Evolutionary conservation across 208 protist species (phyloP).

Genomic region (Polymyxa betae): DNA sequence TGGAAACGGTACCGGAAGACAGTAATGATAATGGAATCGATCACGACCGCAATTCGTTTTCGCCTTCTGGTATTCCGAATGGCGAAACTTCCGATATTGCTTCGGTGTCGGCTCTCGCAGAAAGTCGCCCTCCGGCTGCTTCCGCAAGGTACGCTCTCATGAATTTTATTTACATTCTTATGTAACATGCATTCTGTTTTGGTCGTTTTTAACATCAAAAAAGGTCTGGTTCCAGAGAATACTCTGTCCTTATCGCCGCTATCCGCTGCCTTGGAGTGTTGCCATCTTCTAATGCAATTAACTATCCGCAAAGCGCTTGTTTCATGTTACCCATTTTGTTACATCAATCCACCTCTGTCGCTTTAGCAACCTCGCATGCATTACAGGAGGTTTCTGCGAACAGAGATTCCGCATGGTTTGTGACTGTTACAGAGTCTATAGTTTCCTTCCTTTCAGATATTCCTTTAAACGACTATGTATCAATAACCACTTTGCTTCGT

Average conservation of each 20-base stretch:
- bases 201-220: no score
- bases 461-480: not conserved
- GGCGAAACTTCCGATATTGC: no score
- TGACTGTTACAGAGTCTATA: slow-evolving; percentile 1
- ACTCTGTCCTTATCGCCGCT: not conserved
- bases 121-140: no score
- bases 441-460: not conserved
- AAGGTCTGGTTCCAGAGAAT: no score
- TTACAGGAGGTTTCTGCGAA: slow-evolving; percentile 4
- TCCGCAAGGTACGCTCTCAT: no score
- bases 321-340: not conserved
- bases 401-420: not conserved
- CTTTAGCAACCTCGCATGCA: not conserved
- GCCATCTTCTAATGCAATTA: not conserved
- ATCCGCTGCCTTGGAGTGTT: not conserved
- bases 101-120: no score
- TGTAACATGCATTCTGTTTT: no score
- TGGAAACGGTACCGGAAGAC: not conserved
- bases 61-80: no score
- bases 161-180: no score
- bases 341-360: not conserved
- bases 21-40: no score
- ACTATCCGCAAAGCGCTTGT: not conserved
- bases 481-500: not conserved
- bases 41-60: no score